Percentiles rank a stretch among this genome's conserved stretches.
phyloP scores from a whole-genome alignment of 2,329 filamentous ascomycete genomes.

The Tolypocladium endophyticum region DNA sequence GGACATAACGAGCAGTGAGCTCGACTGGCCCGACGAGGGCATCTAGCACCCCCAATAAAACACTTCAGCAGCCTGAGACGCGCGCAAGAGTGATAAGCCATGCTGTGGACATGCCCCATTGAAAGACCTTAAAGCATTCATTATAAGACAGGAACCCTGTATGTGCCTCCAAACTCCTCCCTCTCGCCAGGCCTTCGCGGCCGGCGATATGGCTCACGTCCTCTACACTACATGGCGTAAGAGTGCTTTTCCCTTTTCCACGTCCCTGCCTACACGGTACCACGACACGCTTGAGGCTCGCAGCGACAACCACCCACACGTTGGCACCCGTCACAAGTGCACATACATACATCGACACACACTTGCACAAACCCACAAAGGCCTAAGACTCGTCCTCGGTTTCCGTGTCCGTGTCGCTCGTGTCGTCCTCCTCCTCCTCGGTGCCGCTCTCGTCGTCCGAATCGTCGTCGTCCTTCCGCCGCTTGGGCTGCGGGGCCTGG shows the following conservation, averaged over 20 bases:
- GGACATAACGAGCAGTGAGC: not conserved
- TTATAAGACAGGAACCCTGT: not conserved
- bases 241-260: not conserved
- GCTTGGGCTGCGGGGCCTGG: conserved; percentile 46
- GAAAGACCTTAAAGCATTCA: not conserved
- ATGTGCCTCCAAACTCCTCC: not conserved
- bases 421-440: conserved; percentile 53
- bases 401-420: conserved; percentile 58
- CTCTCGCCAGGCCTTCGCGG: not conserved
- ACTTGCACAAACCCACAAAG: not conserved
- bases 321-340: not conserved
- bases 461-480: conserved; percentile 37
- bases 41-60: not conserved
- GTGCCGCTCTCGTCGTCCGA: conserved; percentile 77
- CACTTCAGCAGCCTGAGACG: not conserved
- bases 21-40: not conserved
- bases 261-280: not conserved
- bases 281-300: not conserved
- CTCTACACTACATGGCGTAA: not conserved
- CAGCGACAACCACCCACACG: not conserved
- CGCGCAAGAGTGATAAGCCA: not conserved
- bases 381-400: conserved; percentile 50
- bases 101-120: not conserved
- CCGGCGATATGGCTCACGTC: not conserved
- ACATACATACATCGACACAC: not conserved